These are phyloP conservation scores for Amaranthus palmeri DNA, from an alignment of 148 eudicot genomes.

Conservation along the genomic window DNA sequence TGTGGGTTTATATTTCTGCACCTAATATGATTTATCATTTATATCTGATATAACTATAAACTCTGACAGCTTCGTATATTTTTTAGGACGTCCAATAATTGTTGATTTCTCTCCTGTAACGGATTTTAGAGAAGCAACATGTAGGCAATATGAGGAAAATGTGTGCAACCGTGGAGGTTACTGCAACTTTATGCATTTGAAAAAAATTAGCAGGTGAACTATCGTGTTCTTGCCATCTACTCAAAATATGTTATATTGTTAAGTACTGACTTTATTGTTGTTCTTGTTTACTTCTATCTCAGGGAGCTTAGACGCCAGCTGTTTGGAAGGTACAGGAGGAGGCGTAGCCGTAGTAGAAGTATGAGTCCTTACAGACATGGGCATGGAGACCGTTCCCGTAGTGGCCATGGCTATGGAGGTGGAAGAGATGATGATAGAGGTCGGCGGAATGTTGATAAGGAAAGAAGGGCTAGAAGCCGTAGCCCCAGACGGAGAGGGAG, in stretches of 20 bases:
- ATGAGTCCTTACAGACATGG: conserved; percentile 65
- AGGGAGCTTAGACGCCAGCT: conserved; percentile 86
- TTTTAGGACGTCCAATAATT: conserved; percentile 76
- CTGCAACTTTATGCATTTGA: conserved; percentile 95
- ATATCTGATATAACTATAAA: background rate
- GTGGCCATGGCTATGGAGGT: conserved; percentile 70
- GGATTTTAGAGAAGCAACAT: conserved; percentile 94
- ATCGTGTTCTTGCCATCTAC: background rate
- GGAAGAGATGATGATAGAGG: conserved; percentile 74
- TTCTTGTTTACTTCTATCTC: background rate
- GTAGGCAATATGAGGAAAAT: conserved; percentile 91
- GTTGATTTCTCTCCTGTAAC: conserved; percentile 97
- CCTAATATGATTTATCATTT: background rate
- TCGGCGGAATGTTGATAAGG: conserved; percentile 56
- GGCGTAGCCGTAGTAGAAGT: conserved; percentile 80
- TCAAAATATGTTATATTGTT: background rate
- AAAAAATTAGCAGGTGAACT: conserved; percentile 80
- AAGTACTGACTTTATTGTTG: background rate
- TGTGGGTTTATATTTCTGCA: background rate
- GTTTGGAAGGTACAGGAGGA: conserved; percentile 67
- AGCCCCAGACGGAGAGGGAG: conserved; percentile 88
- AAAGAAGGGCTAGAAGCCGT: conserved; percentile 84
- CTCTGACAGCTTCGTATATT: conserved; percentile 2
- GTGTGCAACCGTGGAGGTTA: conserved; percentile 92
- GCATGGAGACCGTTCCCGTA: conserved; percentile 58